Evolutionary conservation across 2,329 filamentous ascomycete genomes (phyloP), one percentile per base, ranked within the genome.

Genomic region (Neopestalotiopsis sp.): DNA sequence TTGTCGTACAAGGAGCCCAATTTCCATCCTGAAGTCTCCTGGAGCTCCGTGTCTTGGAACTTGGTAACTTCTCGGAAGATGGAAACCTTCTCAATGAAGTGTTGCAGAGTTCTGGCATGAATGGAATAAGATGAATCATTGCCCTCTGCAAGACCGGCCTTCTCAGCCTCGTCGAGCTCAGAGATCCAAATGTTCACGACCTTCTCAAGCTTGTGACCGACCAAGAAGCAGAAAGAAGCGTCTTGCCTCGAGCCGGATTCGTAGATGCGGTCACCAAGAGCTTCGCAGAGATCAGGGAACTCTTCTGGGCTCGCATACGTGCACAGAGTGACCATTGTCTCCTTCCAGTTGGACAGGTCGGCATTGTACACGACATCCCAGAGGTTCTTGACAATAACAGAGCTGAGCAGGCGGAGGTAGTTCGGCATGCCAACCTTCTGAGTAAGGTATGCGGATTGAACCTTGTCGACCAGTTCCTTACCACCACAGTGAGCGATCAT

Each of bases 281-380:
- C 94, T 79, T 99, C 96, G 77, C 95, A 99, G 12, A 99, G 90
- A 78, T 98, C 94, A 4, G 95, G 90, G 79, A 99, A 99, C 75
- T 99, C 95, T 52, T 89, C 89, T 59, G 94, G 92, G 71, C 97
- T 92, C 0, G 96, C 96, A 80, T 95, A 99, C 1, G 96, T 98
- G 87, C 96, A 99, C 67, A 99, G 84, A 1, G 95, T 93, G 34
- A 94, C 95, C 93, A 99, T 97, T 3, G 95, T 91, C 81, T 98
- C 96, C 82, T 97, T 98, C 97, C 96, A 99, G 81, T 96, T 93
- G 66, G 88, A 88, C 60, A 99, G 84, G 76, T 98, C 93, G 7
- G 95, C 96, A 76, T 99, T 99, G 82, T 98, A 94, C 7, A 98
- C 96, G 60, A 98, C 89, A 82, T 99, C 96, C 96, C 95, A 98